Evolutionary conservation across 352 stramenopile genomes (phyloP), one percentile per base, ranked within the genome.

Genomic region (Globisporangium middletonii): DNA sequence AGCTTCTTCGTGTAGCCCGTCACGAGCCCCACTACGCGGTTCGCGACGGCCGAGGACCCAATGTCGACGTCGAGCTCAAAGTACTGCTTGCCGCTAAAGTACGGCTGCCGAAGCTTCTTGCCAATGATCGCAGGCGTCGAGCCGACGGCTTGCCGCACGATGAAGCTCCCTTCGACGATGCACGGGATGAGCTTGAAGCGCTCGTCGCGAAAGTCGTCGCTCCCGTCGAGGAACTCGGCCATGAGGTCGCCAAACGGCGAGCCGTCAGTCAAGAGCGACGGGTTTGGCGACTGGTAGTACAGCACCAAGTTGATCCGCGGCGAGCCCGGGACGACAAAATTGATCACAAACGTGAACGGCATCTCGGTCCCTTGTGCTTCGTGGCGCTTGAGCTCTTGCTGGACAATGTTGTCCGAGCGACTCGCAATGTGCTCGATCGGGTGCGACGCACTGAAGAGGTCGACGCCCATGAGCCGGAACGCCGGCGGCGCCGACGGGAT

Each of bases 61-160:
- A 92, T 87, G 53, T 92, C 81, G 23, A 92, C 68, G 49, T 86
- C 81, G 41, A 92, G 53, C 55, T 92, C 81, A 55, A 92, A 92
- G 57, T 92, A 92, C 57, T 82, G 65, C 44, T 83, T 75, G 46
- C 75, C 73, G 4, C 68, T 70, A 50, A 76, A 88, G 59, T 67
- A 80, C 23, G 77, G 76, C 59, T 89, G 79, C 5, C 75, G 77
- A 28, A 92, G 57, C 56, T 92, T 92, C 59, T 89, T 92, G 55
- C 81, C 81, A 51, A 88, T 79, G 46, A 92, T 75, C 9, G 81
- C 73, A 0, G 81, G 81, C 1, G 79, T 92, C 1, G 75, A 84
- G 16, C 81, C 81, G 41, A 92, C 81, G 12, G 81, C 81, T 59
- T 92, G 81, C 26, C 79, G 78, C 55, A 92, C 79, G 19, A 92